These are phyloP conservation scores for Globisporangium heterothallicum DNA, from an alignment of 352 stramenopile genomes.

Conservation along the genomic window DNA sequence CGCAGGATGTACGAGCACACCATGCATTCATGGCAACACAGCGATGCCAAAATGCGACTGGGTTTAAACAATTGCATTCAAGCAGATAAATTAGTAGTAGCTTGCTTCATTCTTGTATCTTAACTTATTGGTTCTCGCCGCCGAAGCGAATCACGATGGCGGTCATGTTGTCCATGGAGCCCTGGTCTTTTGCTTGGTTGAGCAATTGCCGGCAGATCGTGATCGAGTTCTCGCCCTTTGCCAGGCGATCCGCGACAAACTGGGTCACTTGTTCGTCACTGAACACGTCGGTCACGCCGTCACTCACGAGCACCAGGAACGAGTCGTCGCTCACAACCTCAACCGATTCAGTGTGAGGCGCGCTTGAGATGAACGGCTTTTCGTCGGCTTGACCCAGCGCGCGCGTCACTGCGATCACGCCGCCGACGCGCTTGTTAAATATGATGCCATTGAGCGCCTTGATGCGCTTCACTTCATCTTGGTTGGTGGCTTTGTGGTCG, in stretches of 20 bases:
- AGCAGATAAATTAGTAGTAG: constrained; percentile 1
- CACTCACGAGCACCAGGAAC: constrained; percentile 76
- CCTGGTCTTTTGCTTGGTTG: constrained; percentile 57
- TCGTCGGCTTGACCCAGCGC: constrained; percentile 77
- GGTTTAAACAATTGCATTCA: no score
- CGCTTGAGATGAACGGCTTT: constrained; percentile 72
- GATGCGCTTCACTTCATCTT: constrained; percentile 71
- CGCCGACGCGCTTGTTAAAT: constrained; percentile 75
- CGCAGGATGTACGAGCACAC: no score
- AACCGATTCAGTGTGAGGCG: constrained; percentile 56
- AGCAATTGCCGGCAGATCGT: constrained; percentile 60
- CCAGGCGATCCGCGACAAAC: constrained; percentile 47
- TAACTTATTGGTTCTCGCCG: constrained; percentile 13
- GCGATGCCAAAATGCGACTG: no score
- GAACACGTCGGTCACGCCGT: constrained; percentile 75
- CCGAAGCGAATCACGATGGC: constrained; percentile 70
- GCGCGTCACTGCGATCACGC: constrained; percentile 64
- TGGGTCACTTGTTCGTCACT: constrained; percentile 61
- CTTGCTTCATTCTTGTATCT: neutral
- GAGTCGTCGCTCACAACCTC: constrained; percentile 39
- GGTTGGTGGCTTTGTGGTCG: constrained; percentile 78
- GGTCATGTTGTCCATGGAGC: constrained; percentile 83
- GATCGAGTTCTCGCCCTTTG: constrained; percentile 39
- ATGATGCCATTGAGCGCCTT: constrained; percentile 73
- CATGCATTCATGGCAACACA: no score